Conservation (phyloP, 2,329 filamentous ascomycete genomes). For the Verticillium zaregamsianum region DNA sequence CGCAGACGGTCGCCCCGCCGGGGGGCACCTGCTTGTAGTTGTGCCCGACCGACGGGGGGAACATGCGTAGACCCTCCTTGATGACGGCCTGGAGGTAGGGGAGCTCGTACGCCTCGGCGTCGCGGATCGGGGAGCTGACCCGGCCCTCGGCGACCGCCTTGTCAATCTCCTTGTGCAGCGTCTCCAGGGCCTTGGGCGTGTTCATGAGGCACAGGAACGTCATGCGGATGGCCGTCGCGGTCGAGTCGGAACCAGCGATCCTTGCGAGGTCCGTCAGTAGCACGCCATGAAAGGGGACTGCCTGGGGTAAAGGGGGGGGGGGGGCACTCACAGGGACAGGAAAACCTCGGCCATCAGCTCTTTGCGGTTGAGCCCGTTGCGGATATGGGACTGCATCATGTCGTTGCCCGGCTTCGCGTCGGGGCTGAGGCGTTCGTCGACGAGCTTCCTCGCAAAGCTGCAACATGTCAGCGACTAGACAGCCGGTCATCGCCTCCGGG, state of each 20-base stretch:
- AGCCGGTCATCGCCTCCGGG: too few relatives aligned
- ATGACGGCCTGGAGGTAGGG: slow-evolving; percentile 48
- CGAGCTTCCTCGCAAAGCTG: slow-evolving; percentile 23
- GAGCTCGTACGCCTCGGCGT: slow-evolving; percentile 30
- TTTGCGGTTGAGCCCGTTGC: slow-evolving; percentile 18
- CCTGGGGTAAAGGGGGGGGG: too few relatives aligned
- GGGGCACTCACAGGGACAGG: slow-evolving; percentile 11
- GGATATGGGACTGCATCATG: slow-evolving; percentile 26
- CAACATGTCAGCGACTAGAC: not conserved
- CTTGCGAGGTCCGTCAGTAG: not conserved
- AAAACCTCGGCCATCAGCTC: slow-evolving; percentile 22
- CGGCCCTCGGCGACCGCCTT: slow-evolving; percentile 11
- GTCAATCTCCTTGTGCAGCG: slow-evolving; percentile 46
- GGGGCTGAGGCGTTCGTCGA: slow-evolving; percentile 19
- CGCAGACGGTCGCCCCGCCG: slow-evolving; percentile 29
- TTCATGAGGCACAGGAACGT: slow-evolving; percentile 47
- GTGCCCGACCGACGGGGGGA: slow-evolving; percentile 41
- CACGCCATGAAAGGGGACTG: not conserved
- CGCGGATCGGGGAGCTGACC: slow-evolving; percentile 18
- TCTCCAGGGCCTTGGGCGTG: slow-evolving; percentile 38
- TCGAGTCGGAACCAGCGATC: slow-evolving; percentile 32
- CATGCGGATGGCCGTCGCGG: slow-evolving; percentile 33
- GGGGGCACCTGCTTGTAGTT: slow-evolving; percentile 47
- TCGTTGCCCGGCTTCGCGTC: slow-evolving; percentile 17
- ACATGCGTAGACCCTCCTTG: slow-evolving; percentile 45